Conservation (phyloP, 73 alveolate genomes). For the Paramecium primaurelia region DNA sequence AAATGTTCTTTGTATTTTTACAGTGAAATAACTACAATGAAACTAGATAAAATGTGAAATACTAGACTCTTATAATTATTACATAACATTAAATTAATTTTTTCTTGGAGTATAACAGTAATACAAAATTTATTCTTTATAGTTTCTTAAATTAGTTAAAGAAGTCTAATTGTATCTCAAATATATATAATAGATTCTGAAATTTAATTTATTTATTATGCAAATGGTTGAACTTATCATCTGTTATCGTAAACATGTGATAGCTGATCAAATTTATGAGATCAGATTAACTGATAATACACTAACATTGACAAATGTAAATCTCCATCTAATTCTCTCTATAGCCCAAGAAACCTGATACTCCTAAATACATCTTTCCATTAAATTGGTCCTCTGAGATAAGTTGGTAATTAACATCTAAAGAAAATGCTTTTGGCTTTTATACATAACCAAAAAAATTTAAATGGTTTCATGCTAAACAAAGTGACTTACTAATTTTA, state of each 20-base stretch:
- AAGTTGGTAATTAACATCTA: background rate
- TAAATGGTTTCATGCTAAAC: constrained; percentile 6
- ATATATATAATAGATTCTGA: constrained; percentile 5
- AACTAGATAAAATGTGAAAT: too few relatives aligned
- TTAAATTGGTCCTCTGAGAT: background rate
- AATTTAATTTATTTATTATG: background rate
- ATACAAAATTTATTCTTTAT: too few relatives aligned
- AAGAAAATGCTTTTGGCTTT: background rate
- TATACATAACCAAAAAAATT: background rate
- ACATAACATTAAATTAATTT: background rate
- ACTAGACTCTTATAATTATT: background rate
- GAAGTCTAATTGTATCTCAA: background rate
- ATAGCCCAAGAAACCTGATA: background rate
- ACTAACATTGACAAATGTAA: background rate
- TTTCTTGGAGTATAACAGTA: too few relatives aligned
- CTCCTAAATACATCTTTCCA: background rate
- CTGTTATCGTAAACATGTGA: background rate
- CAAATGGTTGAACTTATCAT: background rate
- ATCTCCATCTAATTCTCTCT: background rate
- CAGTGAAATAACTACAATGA: too few relatives aligned
- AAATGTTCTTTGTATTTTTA: background rate
- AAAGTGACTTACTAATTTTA: background rate
- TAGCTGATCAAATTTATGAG: background rate
- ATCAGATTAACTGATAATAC: background rate
- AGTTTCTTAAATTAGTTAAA: too few relatives aligned